Conservation (phyloP, 805 yeast species). For the Metschnikowia arizonensis region DNA sequence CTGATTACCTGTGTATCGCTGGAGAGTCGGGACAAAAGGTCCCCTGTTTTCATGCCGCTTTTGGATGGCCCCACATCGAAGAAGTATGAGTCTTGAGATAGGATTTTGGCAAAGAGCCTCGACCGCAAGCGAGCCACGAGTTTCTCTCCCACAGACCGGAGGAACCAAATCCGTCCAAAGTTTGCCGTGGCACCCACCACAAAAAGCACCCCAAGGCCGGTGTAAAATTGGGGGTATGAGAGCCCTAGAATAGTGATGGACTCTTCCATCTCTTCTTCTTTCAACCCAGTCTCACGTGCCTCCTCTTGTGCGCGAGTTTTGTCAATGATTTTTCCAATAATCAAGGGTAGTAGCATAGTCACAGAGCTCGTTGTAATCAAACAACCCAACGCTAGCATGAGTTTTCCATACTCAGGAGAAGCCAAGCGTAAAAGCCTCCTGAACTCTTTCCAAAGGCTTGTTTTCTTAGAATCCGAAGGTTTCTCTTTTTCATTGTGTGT, state of each 20-base stretch:
- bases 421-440: slow-evolving; percentile 17
- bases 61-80: slow-evolving; percentile 68
- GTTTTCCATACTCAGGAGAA: slow-evolving; percentile 15
- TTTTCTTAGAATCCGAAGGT: background rate
- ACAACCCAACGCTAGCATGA: slow-evolving; percentile 54
- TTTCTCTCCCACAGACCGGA: slow-evolving; percentile 80
- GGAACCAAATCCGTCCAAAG: slow-evolving; percentile 69
- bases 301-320: slow-evolving; percentile 41
- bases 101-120: slow-evolving; percentile 67
- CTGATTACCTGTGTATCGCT: slow-evolving; percentile 88
- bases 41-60: slow-evolving; percentile 70
- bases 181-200: slow-evolving; percentile 73
- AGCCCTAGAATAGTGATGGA: slow-evolving; percentile 45
- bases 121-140: slow-evolving; percentile 81
- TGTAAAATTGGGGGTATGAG: slow-evolving; percentile 59
- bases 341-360: slow-evolving; percentile 74
- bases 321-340: slow-evolving; percentile 85
- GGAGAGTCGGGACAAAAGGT: slow-evolving; percentile 80
- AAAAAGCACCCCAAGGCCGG: slow-evolving; percentile 58
- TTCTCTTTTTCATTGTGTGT: background rate
- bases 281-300: slow-evolving; percentile 16
- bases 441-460: slow-evolving; percentile 11
- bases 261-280: slow-evolving; percentile 6
- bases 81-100: slow-evolving; percentile 84
- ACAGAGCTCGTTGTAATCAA: slow-evolving; percentile 71